Conservation (phyloP, 2,329 filamentous ascomycete genomes). For the Balansia obtecta region DNA sequence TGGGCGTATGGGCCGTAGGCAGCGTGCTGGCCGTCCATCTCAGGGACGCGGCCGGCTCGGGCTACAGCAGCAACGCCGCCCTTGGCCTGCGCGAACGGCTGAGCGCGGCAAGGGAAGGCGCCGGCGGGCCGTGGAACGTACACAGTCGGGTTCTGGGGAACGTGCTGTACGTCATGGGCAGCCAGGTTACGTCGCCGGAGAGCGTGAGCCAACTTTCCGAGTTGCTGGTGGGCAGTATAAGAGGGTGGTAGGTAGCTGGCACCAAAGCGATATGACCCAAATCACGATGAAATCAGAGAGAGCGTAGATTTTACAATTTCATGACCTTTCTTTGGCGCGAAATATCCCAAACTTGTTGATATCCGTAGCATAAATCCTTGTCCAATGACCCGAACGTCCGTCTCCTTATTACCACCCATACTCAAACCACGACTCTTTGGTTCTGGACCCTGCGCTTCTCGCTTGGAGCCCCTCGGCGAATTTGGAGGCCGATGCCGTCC, state of each 20-base stretch:
- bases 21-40: slow-evolving; percentile 58
- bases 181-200: slow-evolving; percentile 28
- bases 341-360: no score
- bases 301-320: no score
- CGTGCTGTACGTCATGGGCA: slow-evolving; percentile 45
- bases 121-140: slow-evolving; percentile 31
- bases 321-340: no score
- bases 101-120: slow-evolving; percentile 8
- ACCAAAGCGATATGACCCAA: neutral
- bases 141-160: slow-evolving; percentile 44
- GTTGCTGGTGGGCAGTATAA: slow-evolving; percentile 7
- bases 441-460: no score
- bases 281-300: neutral
- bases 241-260: neutral
- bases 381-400: no score
- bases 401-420: no score
- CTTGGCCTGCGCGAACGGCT: slow-evolving; percentile 28
- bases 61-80: slow-evolving; percentile 36
- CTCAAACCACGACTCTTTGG: no score
- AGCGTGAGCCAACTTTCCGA: slow-evolving; percentile 16
- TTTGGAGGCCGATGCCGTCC: no score
- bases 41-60: slow-evolving; percentile 25
- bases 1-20: slow-evolving; percentile 60
- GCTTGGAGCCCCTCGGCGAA: no score
- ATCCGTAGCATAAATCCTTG: no score